Conservation (phyloP, 1,139 yeast genomes). For the Geotrichum histeridarum region DNA sequence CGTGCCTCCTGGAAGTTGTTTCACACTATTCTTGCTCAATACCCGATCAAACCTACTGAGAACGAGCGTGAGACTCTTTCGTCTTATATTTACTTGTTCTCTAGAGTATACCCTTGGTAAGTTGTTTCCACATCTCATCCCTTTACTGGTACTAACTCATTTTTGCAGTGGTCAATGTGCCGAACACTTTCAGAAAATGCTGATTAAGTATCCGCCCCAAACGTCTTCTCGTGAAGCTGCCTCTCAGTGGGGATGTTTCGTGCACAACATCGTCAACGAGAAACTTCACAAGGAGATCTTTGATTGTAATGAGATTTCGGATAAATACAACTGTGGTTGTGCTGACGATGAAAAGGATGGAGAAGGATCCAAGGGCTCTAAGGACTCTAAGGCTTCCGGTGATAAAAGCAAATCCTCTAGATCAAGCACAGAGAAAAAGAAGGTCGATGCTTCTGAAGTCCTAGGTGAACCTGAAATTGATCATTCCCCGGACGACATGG, state of each 20-base stretch:
- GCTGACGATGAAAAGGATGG: constrained; percentile 57
- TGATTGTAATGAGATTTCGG: constrained; percentile 78
- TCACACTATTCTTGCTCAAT: constrained; percentile 87
- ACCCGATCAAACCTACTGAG: constrained; percentile 71
- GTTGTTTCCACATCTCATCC: constrained; percentile 2
- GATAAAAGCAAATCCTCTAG: not conserved
- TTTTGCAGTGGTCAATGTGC: constrained; percentile 67
- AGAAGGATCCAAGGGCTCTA: not conserved
- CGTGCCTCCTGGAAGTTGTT: constrained; percentile 85
- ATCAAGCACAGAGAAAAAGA: not conserved
- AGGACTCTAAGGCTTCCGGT: not conserved
- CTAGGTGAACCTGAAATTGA: constrained; percentile 14
- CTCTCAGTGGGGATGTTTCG: constrained; percentile 91
- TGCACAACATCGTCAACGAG: constrained; percentile 84
- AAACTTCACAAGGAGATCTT: constrained; percentile 63
- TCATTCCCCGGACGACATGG: constrained; percentile 14
- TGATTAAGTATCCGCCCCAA: constrained; percentile 79
- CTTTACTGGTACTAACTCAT: not conserved
- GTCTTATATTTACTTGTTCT: constrained; percentile 40
- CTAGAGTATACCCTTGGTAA: constrained; percentile 39
- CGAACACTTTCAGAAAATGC: constrained; percentile 69
- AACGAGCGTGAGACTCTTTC: constrained; percentile 62
- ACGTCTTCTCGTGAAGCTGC: constrained; percentile 71
- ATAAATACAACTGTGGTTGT: constrained; percentile 95
- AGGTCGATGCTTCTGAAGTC: constrained; percentile 5